Conservation (phyloP, 768 basidiomycete species). For the Cystofilobasidium bisporidii region DNA sequence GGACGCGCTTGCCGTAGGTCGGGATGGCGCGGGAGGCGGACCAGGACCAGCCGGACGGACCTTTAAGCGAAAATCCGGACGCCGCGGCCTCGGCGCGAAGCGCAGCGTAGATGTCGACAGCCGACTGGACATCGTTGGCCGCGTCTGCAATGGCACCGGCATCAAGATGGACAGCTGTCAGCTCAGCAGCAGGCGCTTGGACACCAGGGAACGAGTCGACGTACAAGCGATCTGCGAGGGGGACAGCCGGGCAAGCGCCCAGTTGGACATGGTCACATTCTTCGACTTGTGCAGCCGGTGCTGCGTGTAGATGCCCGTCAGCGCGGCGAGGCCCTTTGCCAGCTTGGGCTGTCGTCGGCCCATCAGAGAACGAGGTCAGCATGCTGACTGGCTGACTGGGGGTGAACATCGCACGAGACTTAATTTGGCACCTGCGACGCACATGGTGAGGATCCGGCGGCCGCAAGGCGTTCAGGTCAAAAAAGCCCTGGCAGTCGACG, state of each 20-base stretch:
- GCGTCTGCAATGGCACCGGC: not conserved
- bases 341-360: not conserved
- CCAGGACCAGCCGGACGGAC: not conserved
- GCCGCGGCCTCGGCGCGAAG: not conserved
- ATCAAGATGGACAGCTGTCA: not conserved
- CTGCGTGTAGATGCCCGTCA: not conserved
- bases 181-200: not conserved
- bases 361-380: too few species aligned
- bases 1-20: not conserved
- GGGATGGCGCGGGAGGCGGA: not conserved
- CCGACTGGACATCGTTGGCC: not conserved
- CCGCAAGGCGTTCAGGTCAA: not conserved
- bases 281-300: not conserved
- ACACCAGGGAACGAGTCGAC: not conserved
- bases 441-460: not conserved
- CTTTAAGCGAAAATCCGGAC: not conserved
- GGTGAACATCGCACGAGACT: too few species aligned
- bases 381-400: too few species aligned
- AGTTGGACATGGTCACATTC: not conserved
- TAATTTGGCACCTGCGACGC: too few species aligned
- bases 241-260: not conserved
- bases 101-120: not conserved
- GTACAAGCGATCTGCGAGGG: not conserved
- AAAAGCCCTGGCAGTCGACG: not conserved
- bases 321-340: not conserved